Conservation (phyloP, 805 yeast genomes). For the Candida qinlingensis region DNA sequence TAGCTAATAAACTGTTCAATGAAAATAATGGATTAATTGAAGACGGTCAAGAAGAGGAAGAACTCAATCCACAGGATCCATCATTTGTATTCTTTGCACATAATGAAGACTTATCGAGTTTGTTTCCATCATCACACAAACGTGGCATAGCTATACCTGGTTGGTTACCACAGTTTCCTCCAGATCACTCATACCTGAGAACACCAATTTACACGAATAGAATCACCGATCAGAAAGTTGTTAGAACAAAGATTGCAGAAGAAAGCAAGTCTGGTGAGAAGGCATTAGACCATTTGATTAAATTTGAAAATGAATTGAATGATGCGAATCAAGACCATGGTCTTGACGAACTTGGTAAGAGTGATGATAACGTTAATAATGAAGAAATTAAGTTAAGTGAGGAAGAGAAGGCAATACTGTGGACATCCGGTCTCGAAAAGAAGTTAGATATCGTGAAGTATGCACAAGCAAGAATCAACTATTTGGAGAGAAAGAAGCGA, state of each 20-base stretch:
- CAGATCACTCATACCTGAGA: conserved; percentile 84
- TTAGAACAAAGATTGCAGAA: conserved; percentile 67
- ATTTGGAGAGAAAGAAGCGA: conserved; percentile 30
- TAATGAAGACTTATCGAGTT: conserved; percentile 43
- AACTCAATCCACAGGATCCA: conserved; percentile 36
- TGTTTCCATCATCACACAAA: conserved; percentile 48
- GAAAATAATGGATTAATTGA: conserved; percentile 13
- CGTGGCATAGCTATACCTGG: conserved; percentile 44
- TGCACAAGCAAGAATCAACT: conserved; percentile 41
- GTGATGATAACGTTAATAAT: conserved; percentile 9
- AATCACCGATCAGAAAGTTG: conserved; percentile 61
- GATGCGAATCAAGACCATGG: conserved; percentile 4
- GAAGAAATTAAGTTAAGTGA: conserved; percentile 4
- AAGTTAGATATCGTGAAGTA: conserved; percentile 53
- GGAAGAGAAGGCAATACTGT: conserved; percentile 3
- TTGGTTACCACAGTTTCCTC: conserved; percentile 87
- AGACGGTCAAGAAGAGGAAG: conserved; percentile 9
- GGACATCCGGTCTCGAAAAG: conserved; percentile 17
- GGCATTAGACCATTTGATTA: conserved; percentile 60
- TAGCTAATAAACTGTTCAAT: background rate
- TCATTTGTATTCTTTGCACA: conserved; percentile 50
- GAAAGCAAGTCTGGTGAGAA: conserved; percentile 79
- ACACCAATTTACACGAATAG: conserved; percentile 65
- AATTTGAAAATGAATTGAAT: conserved; percentile 20
- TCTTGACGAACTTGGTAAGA: conserved; percentile 2